phyloP scores from a whole-genome alignment of 495 filamentous ascomycete genomes.

The Penicillium cataractarum region DNA sequence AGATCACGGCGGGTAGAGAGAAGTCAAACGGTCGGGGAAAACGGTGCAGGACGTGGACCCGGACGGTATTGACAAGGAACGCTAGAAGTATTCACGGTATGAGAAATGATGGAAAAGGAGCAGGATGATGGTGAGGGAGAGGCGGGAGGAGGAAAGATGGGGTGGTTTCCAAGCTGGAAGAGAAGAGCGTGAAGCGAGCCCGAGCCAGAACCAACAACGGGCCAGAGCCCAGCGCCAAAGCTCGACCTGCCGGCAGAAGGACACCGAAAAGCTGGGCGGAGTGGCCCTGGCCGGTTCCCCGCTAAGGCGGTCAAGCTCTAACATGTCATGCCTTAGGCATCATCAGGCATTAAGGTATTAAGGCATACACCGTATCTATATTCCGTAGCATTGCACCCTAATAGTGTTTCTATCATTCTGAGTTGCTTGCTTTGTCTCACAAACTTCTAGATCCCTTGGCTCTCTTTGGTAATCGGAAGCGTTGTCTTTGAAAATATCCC shows the following conservation, averaged over 20 bases:
- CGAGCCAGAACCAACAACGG: conserved; percentile 2
- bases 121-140: conserved; percentile 21
- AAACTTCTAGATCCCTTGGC: too few species aligned
- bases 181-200: conserved; percentile 40
- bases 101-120: conserved; percentile 10
- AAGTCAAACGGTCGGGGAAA: conserved; percentile 42
- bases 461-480: too few species aligned
- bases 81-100: background rate
- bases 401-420: too few species aligned
- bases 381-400: too few species aligned
- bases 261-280: conserved; percentile 25
- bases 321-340: too few species aligned
- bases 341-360: conserved; percentile 24
- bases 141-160: conserved; percentile 21
- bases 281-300: conserved; percentile 34
- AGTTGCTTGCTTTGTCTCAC: too few species aligned
- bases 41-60: conserved; percentile 55
- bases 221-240: background rate
- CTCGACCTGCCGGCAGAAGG: conserved; percentile 27
- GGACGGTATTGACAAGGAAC: conserved; percentile 28
- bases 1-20: conserved; percentile 25
- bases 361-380: background rate
- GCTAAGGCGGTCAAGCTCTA: conserved; percentile 25
- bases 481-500: too few species aligned
- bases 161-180: conserved; percentile 13